These are phyloP conservation scores for Zygotorulaspora chibaensis DNA, from an alignment of 805 yeast species.

Conservation along the genomic window DNA sequence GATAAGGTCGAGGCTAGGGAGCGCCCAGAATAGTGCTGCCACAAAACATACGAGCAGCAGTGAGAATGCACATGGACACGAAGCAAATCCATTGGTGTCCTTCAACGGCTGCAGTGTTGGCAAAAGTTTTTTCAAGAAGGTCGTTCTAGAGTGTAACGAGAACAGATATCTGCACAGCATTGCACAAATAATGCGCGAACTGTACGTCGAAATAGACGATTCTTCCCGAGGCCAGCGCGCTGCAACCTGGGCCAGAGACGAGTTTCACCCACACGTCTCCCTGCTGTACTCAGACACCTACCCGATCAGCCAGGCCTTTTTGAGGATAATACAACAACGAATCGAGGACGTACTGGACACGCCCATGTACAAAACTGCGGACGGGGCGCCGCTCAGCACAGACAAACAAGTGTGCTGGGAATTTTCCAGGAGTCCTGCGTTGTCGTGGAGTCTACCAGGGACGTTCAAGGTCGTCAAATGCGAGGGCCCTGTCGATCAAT, in stretches of 20 bases:
- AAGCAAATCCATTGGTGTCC: slow-evolving; percentile 17
- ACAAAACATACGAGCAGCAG: neutral
- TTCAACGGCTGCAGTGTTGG: slow-evolving; percentile 28
- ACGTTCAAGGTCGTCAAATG: slow-evolving; percentile 59
- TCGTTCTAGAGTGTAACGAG: slow-evolving; percentile 25
- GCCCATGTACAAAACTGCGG: slow-evolving; percentile 13
- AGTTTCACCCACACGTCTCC: slow-evolving; percentile 70
- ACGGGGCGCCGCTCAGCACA: slow-evolving; percentile 4
- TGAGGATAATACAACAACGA: slow-evolving; percentile 59
- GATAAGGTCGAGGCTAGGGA: slow-evolving; percentile 24
- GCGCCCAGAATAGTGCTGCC: slow-evolving; percentile 8
- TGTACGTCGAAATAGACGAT: slow-evolving; percentile 41
- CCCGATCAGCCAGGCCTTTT: slow-evolving; percentile 64
- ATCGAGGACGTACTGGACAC: slow-evolving; percentile 61
- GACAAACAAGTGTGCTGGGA: slow-evolving; percentile 23
- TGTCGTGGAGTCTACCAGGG: slow-evolving; percentile 64
- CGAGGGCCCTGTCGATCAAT: slow-evolving; percentile 65
- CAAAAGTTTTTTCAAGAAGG: slow-evolving; percentile 29
- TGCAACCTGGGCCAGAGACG: slow-evolving; percentile 50
- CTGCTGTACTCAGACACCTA: slow-evolving; percentile 60
- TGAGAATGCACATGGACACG: neutral
- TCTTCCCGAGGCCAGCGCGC: slow-evolving; percentile 43
- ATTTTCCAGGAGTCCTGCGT: slow-evolving; percentile 16
- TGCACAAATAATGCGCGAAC: slow-evolving; percentile 49
- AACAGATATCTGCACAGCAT: slow-evolving; percentile 35